Evolutionary conservation across 495 filamentous ascomycete genomes (phyloP), one percentile per base, ranked within the genome.

Genomic region (Monascus purpureus): DNA sequence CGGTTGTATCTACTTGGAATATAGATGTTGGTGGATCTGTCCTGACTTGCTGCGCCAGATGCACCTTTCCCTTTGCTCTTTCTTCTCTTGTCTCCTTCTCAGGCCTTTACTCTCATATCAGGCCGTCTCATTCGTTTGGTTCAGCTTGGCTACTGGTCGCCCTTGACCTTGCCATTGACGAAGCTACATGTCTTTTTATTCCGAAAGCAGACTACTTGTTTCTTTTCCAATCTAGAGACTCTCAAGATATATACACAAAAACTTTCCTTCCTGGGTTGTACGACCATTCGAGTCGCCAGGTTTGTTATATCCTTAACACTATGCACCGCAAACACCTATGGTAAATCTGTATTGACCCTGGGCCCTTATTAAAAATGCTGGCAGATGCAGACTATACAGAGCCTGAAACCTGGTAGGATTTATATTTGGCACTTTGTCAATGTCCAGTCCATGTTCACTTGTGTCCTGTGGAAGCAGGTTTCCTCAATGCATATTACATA

Each of bases 11-110:
- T 47, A 37, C 44, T 47, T 45, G 43, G 42, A 51, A 51, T 47
- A 47, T 47, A 47, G 39, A 41, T 41, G 36, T 51, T 49, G 49
- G 43, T 43, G 40, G 39, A 42, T 38, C 41, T 43, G 32, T 41
- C 47, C 40, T 40, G 43, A 56, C 54, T 53, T 55, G 52, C 55
- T 49, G 53, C 49, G 41, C 48, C 57, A 62, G 50, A 59, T 50
- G 40, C 47, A 43, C 47, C 33, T 16, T 35, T 41, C 34, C 31
- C 37, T 38, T 40, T 35, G 29, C 37, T 27, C 34, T 14, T 25
- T 41, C 17, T 36, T 38, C 49, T 47, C 37, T 39, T 39, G 48
- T 45, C 31, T 47, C 32, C 39, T 41, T 39, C 34, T 43, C 42
- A 34, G 42, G 33, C 41, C 46, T 41, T 17, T 35, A 41, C 31